phyloP scores from a whole-genome alignment of 2,329 filamentous ascomycete genomes.

The Xylariaceae sp. region DNA sequence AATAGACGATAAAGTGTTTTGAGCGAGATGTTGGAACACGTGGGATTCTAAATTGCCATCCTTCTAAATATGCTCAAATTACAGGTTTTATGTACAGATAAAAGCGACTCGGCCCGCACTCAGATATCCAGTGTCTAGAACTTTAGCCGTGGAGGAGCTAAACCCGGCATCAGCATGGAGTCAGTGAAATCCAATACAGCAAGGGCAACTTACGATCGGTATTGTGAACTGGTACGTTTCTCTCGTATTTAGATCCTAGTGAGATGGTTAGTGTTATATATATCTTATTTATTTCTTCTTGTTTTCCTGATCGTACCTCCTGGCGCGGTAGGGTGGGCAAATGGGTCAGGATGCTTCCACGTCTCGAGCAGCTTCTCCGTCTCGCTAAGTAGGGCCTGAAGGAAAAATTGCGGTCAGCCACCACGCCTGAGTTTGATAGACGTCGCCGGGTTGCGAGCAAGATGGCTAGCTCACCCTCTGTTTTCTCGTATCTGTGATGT shows the following conservation, averaged over 20 bases:
- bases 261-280: conserved; percentile 1
- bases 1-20: not conserved
- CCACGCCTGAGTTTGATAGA: not conserved
- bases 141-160: conserved; percentile 56
- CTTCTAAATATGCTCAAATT: conserved; percentile 29
- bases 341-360: conserved; percentile 98
- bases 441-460: not conserved
- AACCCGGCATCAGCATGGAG: conserved; percentile 23
- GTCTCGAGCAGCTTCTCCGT: conserved; percentile 85
- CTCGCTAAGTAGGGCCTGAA: conserved; percentile 79
- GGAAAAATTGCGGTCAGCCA: conserved; percentile 6
- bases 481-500: conserved; percentile 81
- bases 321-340: conserved; percentile 84
- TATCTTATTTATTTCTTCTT: conserved; percentile 6
- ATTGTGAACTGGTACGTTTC: conserved; percentile 81
- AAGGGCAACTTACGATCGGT: conserved; percentile 70
- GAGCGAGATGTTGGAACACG: not conserved
- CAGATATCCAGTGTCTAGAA: conserved; percentile 38
- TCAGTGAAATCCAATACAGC: not conserved
- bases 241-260: conserved; percentile 90
- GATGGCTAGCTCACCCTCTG: conserved; percentile 66
- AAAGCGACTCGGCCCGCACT: conserved; percentile 6
- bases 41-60: conserved; percentile 4
- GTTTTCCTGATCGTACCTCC: conserved; percentile 67
- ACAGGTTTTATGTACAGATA: conserved; percentile 41